Base-by-base conservation (phyloP, 2,329 filamentous ascomycete genomes). In the Hymenoscyphus repandus region DNA sequence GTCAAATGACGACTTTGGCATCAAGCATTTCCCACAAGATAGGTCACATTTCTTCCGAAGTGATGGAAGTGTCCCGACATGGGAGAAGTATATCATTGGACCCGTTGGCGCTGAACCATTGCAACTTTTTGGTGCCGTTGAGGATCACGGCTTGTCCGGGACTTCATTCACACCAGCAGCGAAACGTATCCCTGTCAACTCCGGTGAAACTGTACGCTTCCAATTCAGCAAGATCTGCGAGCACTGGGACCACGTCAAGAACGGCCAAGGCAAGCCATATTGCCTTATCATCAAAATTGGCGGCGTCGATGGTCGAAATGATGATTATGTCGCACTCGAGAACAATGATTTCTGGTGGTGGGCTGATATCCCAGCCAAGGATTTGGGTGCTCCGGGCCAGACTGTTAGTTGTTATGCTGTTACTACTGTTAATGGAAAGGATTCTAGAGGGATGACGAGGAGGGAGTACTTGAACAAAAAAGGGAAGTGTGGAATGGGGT, bases 261-360 rank as follows among this genome's bases (percentile, higher is more conserved):
- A 87, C 56, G 87, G 86, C 0, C 69, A 74, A 48, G 85, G 84
- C 1, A 79, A 77, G 53, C 77, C 82, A 40, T 87, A 83, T 51
- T 71, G 90, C 40, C 82, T 92, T 62, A 70, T 93, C 13, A 71
- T 96, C 15, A 76, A 77, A 49, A 77, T 89, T 27, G 74, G 83
- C 22, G 86, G 83, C 0, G 60, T 76, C 3, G 82, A 90, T 58
- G 88, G 87, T 0, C 72, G 78, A 6, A 80, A 84, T 45, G 78
- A 85, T 9, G 82, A 90, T 39, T 76, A 80, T 49, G 70, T 92
- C 1, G 80, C 87, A 0, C 80, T 96, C 49, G 79, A 88, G 45
- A 86, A 80, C n/a, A 86, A 92, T 53, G 88, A 86, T 12, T 86
- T 79, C 63, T 83, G 85, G 70, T 95, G 86, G 80, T 95, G 88